Evolutionary conservation across 352 stramenopile species (phyloP), one percentile per base, ranked within the genome.

Genomic region (Peronospora destructor): DNA sequence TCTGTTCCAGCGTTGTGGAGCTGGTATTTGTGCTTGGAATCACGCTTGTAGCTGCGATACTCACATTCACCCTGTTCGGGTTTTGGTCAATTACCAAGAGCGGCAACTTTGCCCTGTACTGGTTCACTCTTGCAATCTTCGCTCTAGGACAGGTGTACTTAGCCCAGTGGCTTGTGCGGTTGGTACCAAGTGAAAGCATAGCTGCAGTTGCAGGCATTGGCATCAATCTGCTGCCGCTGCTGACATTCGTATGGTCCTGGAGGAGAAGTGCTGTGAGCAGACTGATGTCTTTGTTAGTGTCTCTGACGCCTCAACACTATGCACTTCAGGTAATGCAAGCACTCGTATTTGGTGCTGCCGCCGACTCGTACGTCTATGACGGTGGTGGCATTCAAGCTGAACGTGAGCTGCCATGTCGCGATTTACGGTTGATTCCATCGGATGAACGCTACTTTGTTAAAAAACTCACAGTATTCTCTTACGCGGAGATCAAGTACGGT

Each of bases 151-250:
- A 68, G 25, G 11, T 53, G 16, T 68, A 64, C 19, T 32, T 64
- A n/a, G 42, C 35, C 10, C 50, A 68, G n/a, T 64, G 60, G 55
- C 50, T 64, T 38, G 60, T 57, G 21, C 36, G 49, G 16, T 19
- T 59, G 28, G 17, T 34, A 6, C 26, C 40, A 36, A 53, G 36
- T 41, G 46, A 11, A 44, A 29, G 28, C 12, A 25, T 51, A 49
- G 50, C 56, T 16, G 51, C 56, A 30, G 46, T 39, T 39, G 33
- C 33, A 32, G 34, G 36, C 7, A 44, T 29, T 39, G 51, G 41
- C 4, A 25, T 59, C 38, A 69, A 69, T 53, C 16, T 65, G n/a
- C 37, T 69, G 17, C 48, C 61, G n/a, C 21, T 65, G 38, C 4
- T 65, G 14, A 35, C 45, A 17, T 58, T 56, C 13, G 39, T 60